Base-by-base conservation (phyloP, 2,329 filamentous ascomycete species). In the Colletotrichum camelliae region DNA sequence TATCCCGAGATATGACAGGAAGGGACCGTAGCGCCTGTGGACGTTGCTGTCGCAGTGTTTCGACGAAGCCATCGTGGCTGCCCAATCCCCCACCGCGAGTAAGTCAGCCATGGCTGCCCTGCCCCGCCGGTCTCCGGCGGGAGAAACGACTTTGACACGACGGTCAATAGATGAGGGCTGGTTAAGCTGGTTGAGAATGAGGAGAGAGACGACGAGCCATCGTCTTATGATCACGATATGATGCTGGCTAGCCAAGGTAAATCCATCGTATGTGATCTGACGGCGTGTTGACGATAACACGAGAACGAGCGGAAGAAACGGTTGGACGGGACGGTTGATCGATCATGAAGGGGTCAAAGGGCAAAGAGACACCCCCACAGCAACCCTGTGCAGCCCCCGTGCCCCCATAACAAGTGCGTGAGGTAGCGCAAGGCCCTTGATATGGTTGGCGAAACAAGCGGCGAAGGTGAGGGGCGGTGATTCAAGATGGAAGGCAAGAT, bases 1-100 rank as follows among this genome's bases (percentile, higher is more conserved):
- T 69, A 73, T 75, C 70, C 70, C 55, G 48, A 68, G 35, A 73
- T 73, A 64, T 75, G 69, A 75, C 64, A 55, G 31, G 52, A 65
- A 18, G 10, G 31, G 61, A 72, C 71, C 68, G 39, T 43, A 39
- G 69, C 58, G 43, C 43, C 29, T 55, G 60, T 7, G 21, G 52
- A 60, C 31, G 24, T 39, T 29, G 33, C 60, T 60, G 18, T n/a
- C 31, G 65, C 43, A 7, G 31, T 37, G 33, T 67, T 27, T 70
- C 43, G 57, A 24, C 48, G 64, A 61, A 27, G 24, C 27, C 16
- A 31, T 65, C 29, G 31, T 70, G 67, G 67, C 60, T 74, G 67
- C 72, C 67, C 72, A 74, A 61, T 21, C 35, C 58, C 67, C 57
- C 43, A 43, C 58, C 57, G 27, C 31, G 58, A 48, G 21, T 37